phyloP scores from a whole-genome alignment of 2,329 filamentous ascomycete species.

The Cercospora sp. region DNA sequence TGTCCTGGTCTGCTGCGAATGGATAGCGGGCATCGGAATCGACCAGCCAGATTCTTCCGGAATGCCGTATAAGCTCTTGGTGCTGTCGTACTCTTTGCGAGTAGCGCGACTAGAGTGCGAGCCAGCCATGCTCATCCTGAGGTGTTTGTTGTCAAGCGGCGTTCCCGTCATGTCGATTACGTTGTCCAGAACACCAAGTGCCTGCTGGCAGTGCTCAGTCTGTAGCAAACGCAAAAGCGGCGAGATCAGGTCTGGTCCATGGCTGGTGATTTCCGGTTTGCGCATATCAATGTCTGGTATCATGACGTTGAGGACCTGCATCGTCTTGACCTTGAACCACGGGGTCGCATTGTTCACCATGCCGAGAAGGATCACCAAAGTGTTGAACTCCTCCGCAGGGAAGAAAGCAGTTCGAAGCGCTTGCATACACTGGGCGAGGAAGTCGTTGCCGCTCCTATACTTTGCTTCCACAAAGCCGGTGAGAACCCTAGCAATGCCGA shows the following conservation, averaged over 20 bases:
- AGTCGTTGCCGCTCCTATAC: conserved; percentile 70
- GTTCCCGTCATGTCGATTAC: conserved; percentile 88
- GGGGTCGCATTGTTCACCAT: conserved; percentile 82
- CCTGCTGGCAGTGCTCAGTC: conserved; percentile 90
- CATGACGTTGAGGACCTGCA: conserved; percentile 81
- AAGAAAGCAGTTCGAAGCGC: conserved; percentile 78
- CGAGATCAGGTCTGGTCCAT: conserved; percentile 93
- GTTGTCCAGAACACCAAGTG: conserved; percentile 85
- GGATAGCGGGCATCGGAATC: conserved; percentile 85
- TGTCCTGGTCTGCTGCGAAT: conserved; percentile 79
- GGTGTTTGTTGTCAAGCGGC: conserved; percentile 88
- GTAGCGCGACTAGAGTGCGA: conserved; percentile 76
- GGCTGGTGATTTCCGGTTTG: conserved; percentile 81
- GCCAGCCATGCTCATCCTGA: conserved; percentile 97
- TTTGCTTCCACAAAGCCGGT: conserved; percentile 67
- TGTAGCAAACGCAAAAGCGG: conserved; percentile 85
- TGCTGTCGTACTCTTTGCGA: conserved; percentile 91
- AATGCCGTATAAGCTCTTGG: conserved; percentile 92
- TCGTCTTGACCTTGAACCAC: conserved; percentile 90
- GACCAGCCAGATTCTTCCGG: conserved; percentile 96
- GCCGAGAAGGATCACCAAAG: conserved; percentile 86
- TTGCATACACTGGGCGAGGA: conserved; percentile 70
- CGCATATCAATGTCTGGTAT: conserved; percentile 92
- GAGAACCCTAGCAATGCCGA: conserved; percentile 67
- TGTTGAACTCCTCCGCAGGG: conserved; percentile 76